Conservation (phyloP, 768 basidiomycete species). For the Trametes villosa region DNA sequence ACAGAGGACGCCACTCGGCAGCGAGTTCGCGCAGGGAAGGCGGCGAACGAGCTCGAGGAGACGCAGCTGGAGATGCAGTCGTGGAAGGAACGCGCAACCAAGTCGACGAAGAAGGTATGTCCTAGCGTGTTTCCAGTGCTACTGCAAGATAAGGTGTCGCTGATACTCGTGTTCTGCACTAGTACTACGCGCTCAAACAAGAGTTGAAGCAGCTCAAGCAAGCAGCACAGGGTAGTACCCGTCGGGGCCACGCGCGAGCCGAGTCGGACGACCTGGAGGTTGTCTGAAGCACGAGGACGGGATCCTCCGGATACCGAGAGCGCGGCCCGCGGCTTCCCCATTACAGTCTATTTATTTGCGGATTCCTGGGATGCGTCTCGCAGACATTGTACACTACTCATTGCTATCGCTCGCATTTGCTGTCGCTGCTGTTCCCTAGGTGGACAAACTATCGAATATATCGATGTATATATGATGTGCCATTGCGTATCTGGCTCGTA, state of each 20-base stretch:
- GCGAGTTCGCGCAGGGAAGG: neutral
- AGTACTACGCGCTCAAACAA: slow-evolving; percentile 17
- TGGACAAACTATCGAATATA: neutral
- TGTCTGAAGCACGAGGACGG: neutral
- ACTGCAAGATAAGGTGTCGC: neutral
- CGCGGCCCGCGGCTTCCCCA: neutral
- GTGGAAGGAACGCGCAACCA: slow-evolving; percentile 14
- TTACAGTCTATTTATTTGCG: neutral
- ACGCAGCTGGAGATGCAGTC: neutral
- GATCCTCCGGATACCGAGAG: neutral
- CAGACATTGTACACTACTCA: neutral
- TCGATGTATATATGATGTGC: neutral
- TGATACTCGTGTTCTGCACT: neutral
- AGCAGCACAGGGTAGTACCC: neutral
- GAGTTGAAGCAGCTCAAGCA: slow-evolving; percentile 8
- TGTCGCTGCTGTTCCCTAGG: neutral
- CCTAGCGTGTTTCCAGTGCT: neutral
- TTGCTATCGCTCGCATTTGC: neutral
- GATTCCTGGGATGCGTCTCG: neutral
- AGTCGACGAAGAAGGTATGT: slow-evolving; percentile 19
- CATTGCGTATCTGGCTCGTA: too few species aligned
- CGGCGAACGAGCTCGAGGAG: neutral
- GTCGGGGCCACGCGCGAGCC: neutral
- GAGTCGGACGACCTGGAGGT: slow-evolving; percentile 17
- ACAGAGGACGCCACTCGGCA: slow-evolving; percentile 9